phyloP scores from a whole-genome alignment of 805 yeast genomes.

The Wickerhamiella lipophila region DNA sequence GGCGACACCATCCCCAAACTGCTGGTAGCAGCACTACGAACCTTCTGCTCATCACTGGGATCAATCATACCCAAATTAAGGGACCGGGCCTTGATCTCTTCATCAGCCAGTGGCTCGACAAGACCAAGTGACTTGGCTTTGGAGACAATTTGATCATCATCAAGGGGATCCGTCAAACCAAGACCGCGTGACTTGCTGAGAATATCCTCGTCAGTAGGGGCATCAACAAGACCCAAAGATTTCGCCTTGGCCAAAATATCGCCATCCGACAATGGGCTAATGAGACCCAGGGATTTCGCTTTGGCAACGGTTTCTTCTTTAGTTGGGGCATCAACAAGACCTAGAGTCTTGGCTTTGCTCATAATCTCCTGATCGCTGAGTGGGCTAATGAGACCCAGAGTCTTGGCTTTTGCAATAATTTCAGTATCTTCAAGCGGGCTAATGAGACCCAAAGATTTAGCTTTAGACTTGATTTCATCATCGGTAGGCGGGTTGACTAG shows the following conservation, averaged over 20 bases:
- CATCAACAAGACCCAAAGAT: neutral
- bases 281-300: conserved; percentile 21
- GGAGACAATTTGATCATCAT: conserved; percentile 37
- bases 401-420: neutral
- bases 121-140: conserved; percentile 1
- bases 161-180: conserved; percentile 28
- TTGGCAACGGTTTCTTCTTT: conserved; percentile 10
- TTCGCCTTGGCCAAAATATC: conserved; percentile 2
- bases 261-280: conserved; percentile 9
- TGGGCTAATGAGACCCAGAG: conserved; percentile 6
- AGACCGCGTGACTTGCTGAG: conserved; percentile 4
- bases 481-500: conserved; percentile 11
- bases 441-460: conserved; percentile 16
- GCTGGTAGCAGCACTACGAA: conserved; percentile 15
- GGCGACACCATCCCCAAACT: conserved; percentile 8
- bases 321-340: conserved; percentile 16
- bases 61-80: neutral
- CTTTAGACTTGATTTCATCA: conserved; percentile 16
- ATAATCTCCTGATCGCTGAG: conserved; percentile 12
- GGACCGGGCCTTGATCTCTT: conserved; percentile 13
- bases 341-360: conserved; percentile 12
- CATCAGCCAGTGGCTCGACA: conserved; percentile 11
- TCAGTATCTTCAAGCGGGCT: conserved; percentile 13
- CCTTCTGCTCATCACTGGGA: neutral
- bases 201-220: conserved; percentile 7